Evolutionary conservation across 805 yeast genomes (phyloP), one percentile per base, ranked within the genome.

Genomic region (Metschnikowia vanudenii): DNA sequence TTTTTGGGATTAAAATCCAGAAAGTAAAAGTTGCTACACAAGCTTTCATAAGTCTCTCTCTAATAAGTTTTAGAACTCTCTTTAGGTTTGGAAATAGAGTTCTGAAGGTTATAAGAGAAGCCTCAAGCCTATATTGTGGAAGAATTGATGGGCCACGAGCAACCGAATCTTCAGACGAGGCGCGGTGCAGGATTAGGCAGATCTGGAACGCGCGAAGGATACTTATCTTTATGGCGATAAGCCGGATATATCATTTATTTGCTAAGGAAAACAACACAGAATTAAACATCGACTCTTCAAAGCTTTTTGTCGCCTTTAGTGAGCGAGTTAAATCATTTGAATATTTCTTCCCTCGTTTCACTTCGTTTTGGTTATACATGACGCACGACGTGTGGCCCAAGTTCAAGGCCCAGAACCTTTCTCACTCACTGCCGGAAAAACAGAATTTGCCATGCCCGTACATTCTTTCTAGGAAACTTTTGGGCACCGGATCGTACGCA

Each of bases 401-500:
- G 4, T 41, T 47, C 10, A 53, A 54, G 24, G 43, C 62, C 11
- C 55, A 58, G 2, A 45, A 52, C 26, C 44, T 43, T 10, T 39
- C 53, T 4, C 47, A 53, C 34, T 52, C 55, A 28, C 49, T 35
- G 37, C 59, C 49, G 48, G 55, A 55, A 20, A 41, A 20, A 26
- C 34, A 29, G 24, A 22, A 45, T 40, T 45, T 46, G 40, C 64
- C 67, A 14, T 66, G 74, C 52, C 67, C 66, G 39, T 71, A 71
- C 48, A 52, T 64, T 3, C 55, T 69, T 1, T 57, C 64, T 12
- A 66, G 63, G 40, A 49, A 39, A 2, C 53, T 56, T 7, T 52
- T 62, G 19, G 65, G 65, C 19, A 53, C 57, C 2, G 84, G 84
- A 0, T 69, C 78, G 19, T 78, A 72, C 51, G 73, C 81, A 14